Evolutionary conservation across 176 grass and related monocot species (phyloP).

Genomic region (Areca catechu): DNA sequence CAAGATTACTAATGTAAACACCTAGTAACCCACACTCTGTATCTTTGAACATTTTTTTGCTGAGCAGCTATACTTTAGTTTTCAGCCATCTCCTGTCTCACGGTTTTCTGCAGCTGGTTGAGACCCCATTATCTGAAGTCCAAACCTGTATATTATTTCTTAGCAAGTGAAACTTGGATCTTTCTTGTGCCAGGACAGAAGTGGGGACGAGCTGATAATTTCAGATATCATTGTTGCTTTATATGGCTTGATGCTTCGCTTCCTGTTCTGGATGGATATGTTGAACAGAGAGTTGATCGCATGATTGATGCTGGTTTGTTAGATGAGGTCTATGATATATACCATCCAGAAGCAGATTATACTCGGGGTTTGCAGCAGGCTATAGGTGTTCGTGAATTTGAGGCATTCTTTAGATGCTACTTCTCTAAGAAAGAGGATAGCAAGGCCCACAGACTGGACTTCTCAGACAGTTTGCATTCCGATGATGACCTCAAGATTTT

Average conservation of each 20-base stretch:
- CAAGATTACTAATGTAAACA: too few relatives aligned
- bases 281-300: slow-evolving; percentile 62
- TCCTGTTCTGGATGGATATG: slow-evolving; percentile 59
- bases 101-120: too few relatives aligned
- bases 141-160: neutral
- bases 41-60: too few relatives aligned
- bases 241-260: slow-evolving; percentile 82
- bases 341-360: slow-evolving; percentile 53
- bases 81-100: too few relatives aligned
- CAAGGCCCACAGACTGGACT: slow-evolving; percentile 1
- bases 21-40: too few relatives aligned
- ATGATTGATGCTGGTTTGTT: slow-evolving; percentile 76
- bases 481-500: slow-evolving; percentile 44
- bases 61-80: too few relatives aligned
- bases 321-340: slow-evolving; percentile 63
- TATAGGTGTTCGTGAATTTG: slow-evolving; percentile 91
- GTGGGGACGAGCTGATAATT: slow-evolving; percentile 56
- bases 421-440: slow-evolving; percentile 22
- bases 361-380: slow-evolving; percentile 70
- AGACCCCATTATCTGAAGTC: too few relatives aligned
- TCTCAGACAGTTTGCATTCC: slow-evolving; percentile 14
- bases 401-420: slow-evolving; percentile 58
- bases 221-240: slow-evolving; percentile 79
- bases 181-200: slow-evolving; percentile 57
- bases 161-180: neutral